These are phyloP conservation scores for Stagonosporopsis chrysanthemi DNA, from an alignment of 2,329 filamentous ascomycete species.

Conservation along the genomic window DNA sequence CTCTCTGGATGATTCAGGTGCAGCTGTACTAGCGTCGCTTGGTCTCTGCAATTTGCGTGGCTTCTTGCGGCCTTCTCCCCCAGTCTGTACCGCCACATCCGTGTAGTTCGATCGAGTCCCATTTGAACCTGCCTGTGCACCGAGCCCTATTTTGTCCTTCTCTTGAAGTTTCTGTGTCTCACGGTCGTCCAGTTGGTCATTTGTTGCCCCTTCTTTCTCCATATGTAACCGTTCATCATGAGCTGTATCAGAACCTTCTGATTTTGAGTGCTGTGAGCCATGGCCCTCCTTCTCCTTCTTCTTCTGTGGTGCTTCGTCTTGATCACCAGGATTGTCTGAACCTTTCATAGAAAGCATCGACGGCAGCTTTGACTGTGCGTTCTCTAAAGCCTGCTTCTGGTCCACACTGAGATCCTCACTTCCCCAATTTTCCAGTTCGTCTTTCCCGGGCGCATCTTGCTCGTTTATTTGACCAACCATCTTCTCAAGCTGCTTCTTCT, in stretches of 20 bases:
- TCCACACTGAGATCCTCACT: conserved; percentile 19
- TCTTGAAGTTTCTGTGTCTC: background rate
- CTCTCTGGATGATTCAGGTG: background rate
- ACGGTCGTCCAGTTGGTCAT: background rate
- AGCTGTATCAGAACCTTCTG: background rate
- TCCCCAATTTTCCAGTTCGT: conserved; percentile 28
- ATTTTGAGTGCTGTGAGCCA: background rate
- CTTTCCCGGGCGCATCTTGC: conserved; percentile 23
- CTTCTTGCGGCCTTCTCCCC: conserved; percentile 22
- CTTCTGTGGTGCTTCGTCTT: background rate
- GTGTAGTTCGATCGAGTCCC: background rate
- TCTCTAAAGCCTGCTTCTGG: conserved; percentile 18
- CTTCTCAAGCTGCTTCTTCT: conserved; percentile 30
- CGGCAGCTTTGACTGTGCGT: conserved; percentile 23
- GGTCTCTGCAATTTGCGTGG: conserved; percentile 28
- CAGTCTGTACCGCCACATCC: conserved; percentile 5
- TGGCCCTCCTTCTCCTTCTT: background rate
- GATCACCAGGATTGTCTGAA: background rate
- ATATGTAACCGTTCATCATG: background rate
- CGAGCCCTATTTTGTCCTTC: background rate
- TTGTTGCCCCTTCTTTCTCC: background rate
- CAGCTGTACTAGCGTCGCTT: background rate
- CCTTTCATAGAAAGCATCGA: conserved; percentile 3
- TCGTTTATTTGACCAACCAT: conserved; percentile 30
- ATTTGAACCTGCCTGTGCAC: background rate